Evolutionary conservation across 345 rosid genomes (phyloP).

Genomic region (Xanthoceras sorbifolium): DNA sequence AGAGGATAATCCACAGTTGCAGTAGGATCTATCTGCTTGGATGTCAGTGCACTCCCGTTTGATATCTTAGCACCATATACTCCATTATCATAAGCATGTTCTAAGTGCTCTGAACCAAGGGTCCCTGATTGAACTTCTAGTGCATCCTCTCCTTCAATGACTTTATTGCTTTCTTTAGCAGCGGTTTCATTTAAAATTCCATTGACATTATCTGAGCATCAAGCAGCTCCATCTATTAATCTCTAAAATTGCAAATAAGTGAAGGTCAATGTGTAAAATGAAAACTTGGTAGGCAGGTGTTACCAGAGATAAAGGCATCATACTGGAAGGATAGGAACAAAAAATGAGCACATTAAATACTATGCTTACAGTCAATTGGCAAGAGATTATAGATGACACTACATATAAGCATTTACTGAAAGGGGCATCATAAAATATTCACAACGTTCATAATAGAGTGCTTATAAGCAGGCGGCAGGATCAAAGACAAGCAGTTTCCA

Average conservation of each 20-base stretch:
- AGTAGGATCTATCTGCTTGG: slow-evolving; percentile 35
- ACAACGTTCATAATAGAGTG: background rate
- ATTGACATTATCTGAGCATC: slow-evolving; percentile 48
- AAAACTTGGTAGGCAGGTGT: background rate
- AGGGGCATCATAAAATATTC: background rate
- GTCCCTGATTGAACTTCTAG: slow-evolving; percentile 25
- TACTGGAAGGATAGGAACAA: background rate
- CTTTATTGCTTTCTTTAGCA: slow-evolving; percentile 31
- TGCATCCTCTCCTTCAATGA: slow-evolving; percentile 24
- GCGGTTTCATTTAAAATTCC: slow-evolving; percentile 28
- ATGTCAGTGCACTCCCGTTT: slow-evolving; percentile 38
- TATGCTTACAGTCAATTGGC: background rate
- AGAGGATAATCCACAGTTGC: slow-evolving; percentile 27
- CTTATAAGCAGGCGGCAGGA: background rate
- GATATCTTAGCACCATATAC: slow-evolving; percentile 29
- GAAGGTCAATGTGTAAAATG: slow-evolving; percentile 11
- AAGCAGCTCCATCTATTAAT: slow-evolving; percentile 29
- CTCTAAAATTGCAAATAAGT: slow-evolving; percentile 22
- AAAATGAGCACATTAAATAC: too few relatives aligned
- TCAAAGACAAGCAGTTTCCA: background rate
- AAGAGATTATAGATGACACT: background rate
- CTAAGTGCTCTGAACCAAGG: slow-evolving; percentile 28
- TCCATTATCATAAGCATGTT: slow-evolving; percentile 24
- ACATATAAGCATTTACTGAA: background rate
- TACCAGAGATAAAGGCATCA: background rate